Evolutionary conservation across 371 early-diverging fungal species (phyloP), one percentile per base, ranked within the genome.

Genomic region (Syncephalastrum contaminatum): DNA sequence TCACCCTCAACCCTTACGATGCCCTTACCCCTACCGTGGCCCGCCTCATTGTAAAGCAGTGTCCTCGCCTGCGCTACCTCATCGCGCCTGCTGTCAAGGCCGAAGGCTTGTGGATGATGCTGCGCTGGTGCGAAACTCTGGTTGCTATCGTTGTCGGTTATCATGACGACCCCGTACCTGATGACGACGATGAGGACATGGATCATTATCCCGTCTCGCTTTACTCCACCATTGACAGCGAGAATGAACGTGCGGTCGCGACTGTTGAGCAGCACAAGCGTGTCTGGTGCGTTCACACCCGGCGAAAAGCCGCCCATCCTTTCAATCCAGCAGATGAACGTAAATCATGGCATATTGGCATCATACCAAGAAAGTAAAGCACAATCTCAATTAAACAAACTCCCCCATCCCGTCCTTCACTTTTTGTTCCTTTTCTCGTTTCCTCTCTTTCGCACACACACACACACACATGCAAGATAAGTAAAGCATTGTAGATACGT

Each of bases 301-400:
- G 43, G 15, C 36, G 36, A 30, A 30, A 30, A 30, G 21, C 40
- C 13, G n/a, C 45, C 12, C 43, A 56, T 16, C 19, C 44, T 42
- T 41, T 46, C 42, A 39, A 16, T 40, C 8, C 60, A 36, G 43
- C 36, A 24, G 18, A 42, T 22, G 7, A 48, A 43, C 50, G 24
- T 12, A 64, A 62, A 58, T 64, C 65, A 43, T 75, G 77, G 77
- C 77, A 77, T 62, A 71, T 77, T 48, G 77, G 77, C 16, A 73
- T 77, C 44, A 56, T 71, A 44, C 77, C 73, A 13, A 72, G 59
- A 54, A 49, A 43, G 48, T 72, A 63, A 59, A 50, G 25, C 24
- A 30, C 36, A 6, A 10, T 10, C 36, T 30, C 36, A 30, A 30
- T 30, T 10, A 30, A 25, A 25, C 3, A n/a, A n/a, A n/a, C n/a